Conservation (phyloP, 1,284 basidiomycete genomes). For the Grifola frondosa region DNA sequence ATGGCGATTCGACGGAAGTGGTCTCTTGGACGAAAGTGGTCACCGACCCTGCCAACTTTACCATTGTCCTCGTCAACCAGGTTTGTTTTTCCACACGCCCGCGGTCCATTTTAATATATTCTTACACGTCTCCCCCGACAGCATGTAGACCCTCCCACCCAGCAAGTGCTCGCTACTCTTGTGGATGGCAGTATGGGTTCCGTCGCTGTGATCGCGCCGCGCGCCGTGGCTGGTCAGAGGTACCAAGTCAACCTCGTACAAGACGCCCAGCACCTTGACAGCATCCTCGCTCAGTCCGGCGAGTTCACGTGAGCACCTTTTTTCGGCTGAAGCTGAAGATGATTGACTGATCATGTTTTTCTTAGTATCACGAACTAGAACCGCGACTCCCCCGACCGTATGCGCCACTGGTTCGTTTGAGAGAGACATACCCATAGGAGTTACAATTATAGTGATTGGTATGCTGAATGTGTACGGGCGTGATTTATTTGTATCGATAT, state of each 20-base stretch:
- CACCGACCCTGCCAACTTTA: conserved; percentile 69
- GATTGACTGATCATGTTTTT: too few species aligned
- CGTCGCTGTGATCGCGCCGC: conserved; percentile 47
- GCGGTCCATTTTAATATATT: too few species aligned
- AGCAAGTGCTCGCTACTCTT: conserved; percentile 48
- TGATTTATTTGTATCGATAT: too few species aligned
- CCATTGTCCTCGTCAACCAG: conserved; percentile 64
- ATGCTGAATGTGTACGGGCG: too few species aligned
- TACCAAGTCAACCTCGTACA: conserved; percentile 74
- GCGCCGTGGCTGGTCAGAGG: conserved; percentile 45
- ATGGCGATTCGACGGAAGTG: conserved; percentile 54
- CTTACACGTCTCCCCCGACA: conserved; percentile 17
- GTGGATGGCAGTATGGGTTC: conserved; percentile 44
- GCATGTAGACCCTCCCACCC: conserved; percentile 28
- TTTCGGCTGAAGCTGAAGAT: too few species aligned
- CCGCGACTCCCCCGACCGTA: too few species aligned
- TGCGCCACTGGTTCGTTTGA: too few species aligned
- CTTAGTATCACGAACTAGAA: too few species aligned
- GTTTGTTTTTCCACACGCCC: conserved; percentile 45
- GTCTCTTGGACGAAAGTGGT: conserved; percentile 63
- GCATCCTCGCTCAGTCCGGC: conserved; percentile 65
- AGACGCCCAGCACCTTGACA: conserved; percentile 41
- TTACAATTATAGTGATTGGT: too few species aligned
- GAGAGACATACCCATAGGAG: too few species aligned
- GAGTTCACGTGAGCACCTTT: too few species aligned